A percentile compares a stretch with the other conserved stretches of the same genome.
phyloP scores from a whole-genome alignment of 1,139 yeast species.

The Spencermartinsiella ligniputridi region DNA sequence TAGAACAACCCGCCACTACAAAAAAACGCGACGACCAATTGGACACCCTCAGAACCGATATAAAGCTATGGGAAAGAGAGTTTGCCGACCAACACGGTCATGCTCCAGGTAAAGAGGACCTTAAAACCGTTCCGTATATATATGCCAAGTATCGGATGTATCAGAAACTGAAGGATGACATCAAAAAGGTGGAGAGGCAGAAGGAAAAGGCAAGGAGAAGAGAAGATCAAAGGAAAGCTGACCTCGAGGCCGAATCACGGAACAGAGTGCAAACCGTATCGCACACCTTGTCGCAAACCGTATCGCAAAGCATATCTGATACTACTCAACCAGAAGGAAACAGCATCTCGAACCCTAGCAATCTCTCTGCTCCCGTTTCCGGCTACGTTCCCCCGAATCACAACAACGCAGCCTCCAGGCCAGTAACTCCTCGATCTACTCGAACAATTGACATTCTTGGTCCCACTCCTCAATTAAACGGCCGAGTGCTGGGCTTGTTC shows the following conservation, averaged over 20 bases:
- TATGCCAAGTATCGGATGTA: conserved; percentile 43
- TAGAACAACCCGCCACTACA: too few species aligned
- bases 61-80: conserved; percentile 60
- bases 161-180: conserved; percentile 21
- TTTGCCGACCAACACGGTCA: conserved; percentile 43
- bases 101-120: conserved; percentile 52
- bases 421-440: conserved; percentile 13
- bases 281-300: background rate
- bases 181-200: background rate
- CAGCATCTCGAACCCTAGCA: background rate
- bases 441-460: conserved; percentile 44
- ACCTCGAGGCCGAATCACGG: background rate
- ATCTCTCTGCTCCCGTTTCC: background rate
- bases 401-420: conserved; percentile 7
- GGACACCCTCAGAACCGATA: conserved; percentile 33
- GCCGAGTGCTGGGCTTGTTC: conserved; percentile 62
- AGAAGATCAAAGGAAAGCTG: background rate
- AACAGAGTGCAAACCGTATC: background rate
- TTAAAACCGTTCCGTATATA: conserved; percentile 45
- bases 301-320: background rate
- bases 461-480: conserved; percentile 74
- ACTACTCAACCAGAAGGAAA: too few species aligned
- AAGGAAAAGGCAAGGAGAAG: background rate
- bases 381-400: conserved; percentile 6
- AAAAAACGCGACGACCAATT: conserved; percentile 2